Base-by-base conservation (phyloP, 208 protist species). In the Crithidia expoeki region DNA sequence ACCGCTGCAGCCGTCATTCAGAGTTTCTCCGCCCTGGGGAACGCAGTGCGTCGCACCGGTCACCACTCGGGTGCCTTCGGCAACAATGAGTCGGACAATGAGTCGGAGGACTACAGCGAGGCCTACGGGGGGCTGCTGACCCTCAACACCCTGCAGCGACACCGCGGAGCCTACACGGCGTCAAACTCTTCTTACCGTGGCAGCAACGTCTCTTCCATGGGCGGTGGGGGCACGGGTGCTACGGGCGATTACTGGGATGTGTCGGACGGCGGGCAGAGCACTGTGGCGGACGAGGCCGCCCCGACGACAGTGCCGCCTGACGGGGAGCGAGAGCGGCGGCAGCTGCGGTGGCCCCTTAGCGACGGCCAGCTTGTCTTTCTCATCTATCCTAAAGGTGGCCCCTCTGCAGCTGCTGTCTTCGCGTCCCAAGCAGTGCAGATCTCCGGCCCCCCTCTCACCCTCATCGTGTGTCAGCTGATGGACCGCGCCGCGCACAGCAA, bases 401-500 rank as follows among this genome's bases (percentile, higher is more conserved):
- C 68, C 14, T 34, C 33, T 30, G 50, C 64, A 19, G 44, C 51
- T 4, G 17, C 23, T 6, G 28, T 36, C 23, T 10, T 40, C 17
- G 57, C 36, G 2, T 68, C 66, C 10, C 40, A 49, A 3, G 56
- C 53, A 21, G 65, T 82, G 34, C 76, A 73, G 46, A 47, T 94
- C 16, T 50, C 74, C 11, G 80, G 83, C 1, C 83, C 88, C 4
- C 88, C 85, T 10, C 21, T 91, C 23, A 76, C 80, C 32, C 56
- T 84, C 33, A 42, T 94, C 1, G 51, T 94, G 23, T 76, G 89
- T 27, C 83, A 94, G 61, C 67, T 80, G 14, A 58, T 94, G 10
- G 76, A 88, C 25, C 71, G 79, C 16, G 72, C 72, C 16, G 55
- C 52, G 7, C 17, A 4, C 11, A 44, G 46, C 7, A 36, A 44